Evolutionary conservation across 768 basidiomycete genomes (phyloP).

Genomic region (Amanita rimosa): DNA sequence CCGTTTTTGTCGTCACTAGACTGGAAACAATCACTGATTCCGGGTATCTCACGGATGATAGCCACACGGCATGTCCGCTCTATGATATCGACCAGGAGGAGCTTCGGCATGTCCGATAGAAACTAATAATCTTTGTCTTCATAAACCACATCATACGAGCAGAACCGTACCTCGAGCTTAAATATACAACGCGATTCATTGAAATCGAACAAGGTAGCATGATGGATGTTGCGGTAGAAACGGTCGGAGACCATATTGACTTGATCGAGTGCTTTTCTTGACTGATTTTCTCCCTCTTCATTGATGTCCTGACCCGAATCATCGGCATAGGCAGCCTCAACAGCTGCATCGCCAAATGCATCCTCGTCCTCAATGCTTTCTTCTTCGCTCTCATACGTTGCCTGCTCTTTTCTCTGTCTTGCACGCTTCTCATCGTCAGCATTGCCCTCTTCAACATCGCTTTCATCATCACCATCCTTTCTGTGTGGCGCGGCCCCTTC

Average conservation of each 20-base stretch:
- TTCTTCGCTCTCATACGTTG: constrained; percentile 68
- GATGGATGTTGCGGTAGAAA: constrained; percentile 50
- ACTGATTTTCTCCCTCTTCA: background rate
- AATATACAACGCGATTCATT: constrained; percentile 58
- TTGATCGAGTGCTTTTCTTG: constrained; percentile 18
- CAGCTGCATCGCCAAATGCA: constrained; percentile 42
- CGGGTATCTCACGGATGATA: constrained; percentile 81
- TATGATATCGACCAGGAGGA: constrained; percentile 87
- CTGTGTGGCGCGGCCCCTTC: constrained; percentile 17
- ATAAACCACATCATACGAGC: background rate
- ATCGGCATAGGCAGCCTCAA: constrained; percentile 51
- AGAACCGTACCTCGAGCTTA: constrained; percentile 62
- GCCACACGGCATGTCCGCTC: constrained; percentile 80
- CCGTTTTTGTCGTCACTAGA: constrained; percentile 50
- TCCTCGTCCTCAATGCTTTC: constrained; percentile 36
- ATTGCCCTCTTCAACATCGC: constrained; percentile 69
- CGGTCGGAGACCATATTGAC: constrained; percentile 24
- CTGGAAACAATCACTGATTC: constrained; percentile 82
- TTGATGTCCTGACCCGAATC: constrained; percentile 23
- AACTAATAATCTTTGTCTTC: constrained; percentile 43
- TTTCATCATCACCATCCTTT: constrained; percentile 42
- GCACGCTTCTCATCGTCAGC: constrained; percentile 69
- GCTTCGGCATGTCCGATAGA: constrained; percentile 77
- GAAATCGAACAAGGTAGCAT: constrained; percentile 68
- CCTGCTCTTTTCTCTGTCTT: constrained; percentile 60